Percentiles rank a stretch among this genome's conserved stretches.
Evolutionary conservation across 768 basidiomycete species (phyloP).

Genomic region (Austroboletus festivus): DNA sequence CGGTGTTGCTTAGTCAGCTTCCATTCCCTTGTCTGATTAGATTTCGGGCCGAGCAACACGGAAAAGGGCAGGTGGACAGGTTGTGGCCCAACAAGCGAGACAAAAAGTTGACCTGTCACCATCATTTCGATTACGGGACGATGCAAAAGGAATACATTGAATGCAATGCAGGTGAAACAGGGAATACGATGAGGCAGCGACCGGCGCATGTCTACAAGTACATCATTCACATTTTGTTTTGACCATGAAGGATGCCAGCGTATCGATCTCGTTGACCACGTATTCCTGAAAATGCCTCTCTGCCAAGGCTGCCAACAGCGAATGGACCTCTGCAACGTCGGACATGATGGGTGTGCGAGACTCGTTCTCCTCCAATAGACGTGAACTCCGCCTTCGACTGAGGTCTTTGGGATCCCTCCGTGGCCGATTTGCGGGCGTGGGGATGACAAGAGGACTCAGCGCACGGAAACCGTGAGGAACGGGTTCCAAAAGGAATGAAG

Average conservation of each 20-base stretch:
- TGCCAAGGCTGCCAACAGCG: constrained; percentile 62
- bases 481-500: constrained; percentile 54
- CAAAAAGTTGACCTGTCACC: no score
- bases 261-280: constrained; percentile 68
- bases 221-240: constrained; percentile 52
- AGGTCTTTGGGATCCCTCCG: constrained; percentile 64
- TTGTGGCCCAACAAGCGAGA: no score
- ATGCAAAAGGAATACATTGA: constrained; percentile 18
- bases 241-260: constrained; percentile 79
- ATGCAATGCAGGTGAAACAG: constrained; percentile 4
- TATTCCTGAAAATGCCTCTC: constrained; percentile 72
- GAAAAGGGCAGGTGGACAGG: no score
- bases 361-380: constrained; percentile 62
- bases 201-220: constrained; percentile 18
- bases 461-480: constrained; percentile 43
- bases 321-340: constrained; percentile 67
- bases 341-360: constrained; percentile 63
- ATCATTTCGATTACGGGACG: no score
- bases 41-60: constrained; percentile 5
- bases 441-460: constrained; percentile 44
- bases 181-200: constrained; percentile 11
- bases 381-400: constrained; percentile 64
- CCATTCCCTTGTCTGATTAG: constrained; percentile 28
- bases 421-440: constrained; percentile 68
- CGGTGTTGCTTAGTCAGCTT: constrained; percentile 20